Evolutionary conservation across 345 rosid species (phyloP), one percentile per base, ranked within the genome.

Genomic region (Hibiscus syriacus): DNA sequence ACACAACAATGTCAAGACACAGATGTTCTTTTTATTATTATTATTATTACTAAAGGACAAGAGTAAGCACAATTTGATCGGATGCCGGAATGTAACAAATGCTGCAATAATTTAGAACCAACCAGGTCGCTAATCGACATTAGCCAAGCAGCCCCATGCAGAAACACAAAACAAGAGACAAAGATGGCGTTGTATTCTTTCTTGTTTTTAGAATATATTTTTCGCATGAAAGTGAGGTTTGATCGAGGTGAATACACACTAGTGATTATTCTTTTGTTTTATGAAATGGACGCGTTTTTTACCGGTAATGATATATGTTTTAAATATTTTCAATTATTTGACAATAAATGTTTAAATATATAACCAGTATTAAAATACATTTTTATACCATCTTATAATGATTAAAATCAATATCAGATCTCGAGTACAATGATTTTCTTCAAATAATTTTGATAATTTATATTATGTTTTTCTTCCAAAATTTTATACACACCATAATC

Each of bases 91-190:
- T 5, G 5, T 26, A 1, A 10, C 30, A 13, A 49, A 56, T 25
- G 29, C 8, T 50, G 41, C 4, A n/a, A 53, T 46, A 41, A 26
- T 36, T 46, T 62, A 58, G 38, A 55, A 29, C 5, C 60, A 12
- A 62, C 25, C 55, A n/a, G 38, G 63, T 55, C 68, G 71, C 78
- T 78, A 73, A 65, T 72, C 71, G 78, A 73, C 84, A 80, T 55
- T 53, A 68, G 78, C 79, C 45, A 73, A 76, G 77, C 45, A 68
- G 64, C 60, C 71, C 56, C 64, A 14, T 68, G 82, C 80, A 73
- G 77, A 73, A 75, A 66, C 67, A 82, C 84, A 72, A 72, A 73
- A 64, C 50, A 72, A 75, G 48, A 64, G 80, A 75, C 83, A 73
- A 76, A 61, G 72, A 55, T 55, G 5, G 72, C 65, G 50, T 66